These are phyloP conservation scores for Cutaneotrichosporon daszewskae DNA, from an alignment of 1,284 basidiomycete genomes.

Conservation along the genomic window DNA sequence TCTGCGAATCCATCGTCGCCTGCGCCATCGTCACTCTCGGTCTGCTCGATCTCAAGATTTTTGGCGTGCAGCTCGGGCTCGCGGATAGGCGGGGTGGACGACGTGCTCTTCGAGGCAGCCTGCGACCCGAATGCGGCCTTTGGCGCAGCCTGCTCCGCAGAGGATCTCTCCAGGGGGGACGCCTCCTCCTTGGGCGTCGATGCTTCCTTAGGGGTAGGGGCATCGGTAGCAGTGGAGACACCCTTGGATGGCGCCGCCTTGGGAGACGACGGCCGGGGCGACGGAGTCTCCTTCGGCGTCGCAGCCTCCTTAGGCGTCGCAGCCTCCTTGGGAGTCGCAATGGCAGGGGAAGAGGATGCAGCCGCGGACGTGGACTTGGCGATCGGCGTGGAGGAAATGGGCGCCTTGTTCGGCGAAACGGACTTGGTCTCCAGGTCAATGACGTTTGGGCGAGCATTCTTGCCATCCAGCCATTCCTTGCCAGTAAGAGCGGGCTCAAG, in stretches of 20 bases:
- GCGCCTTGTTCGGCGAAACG: slow-evolving; percentile 42
- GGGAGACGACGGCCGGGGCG: too few relatives aligned
- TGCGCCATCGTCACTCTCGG: slow-evolving; percentile 28
- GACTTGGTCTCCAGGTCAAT: slow-evolving; percentile 51
- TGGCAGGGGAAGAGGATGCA: not conserved
- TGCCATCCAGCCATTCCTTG: slow-evolving; percentile 79
- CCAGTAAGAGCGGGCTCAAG: slow-evolving; percentile 72
- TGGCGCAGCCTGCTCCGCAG: not conserved
- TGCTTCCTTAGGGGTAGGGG: too few relatives aligned
- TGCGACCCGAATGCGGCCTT: not conserved
- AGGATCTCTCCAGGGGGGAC: not conserved
- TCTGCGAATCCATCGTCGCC: not conserved
- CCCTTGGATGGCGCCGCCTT: slow-evolving; percentile 1
- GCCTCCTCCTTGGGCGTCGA: slow-evolving; percentile 1
- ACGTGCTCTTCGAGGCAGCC: not conserved
- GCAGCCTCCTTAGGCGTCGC: too few relatives aligned
- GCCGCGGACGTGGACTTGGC: slow-evolving; percentile 7
- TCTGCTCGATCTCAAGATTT: slow-evolving; percentile 39
- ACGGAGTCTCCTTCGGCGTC: too few relatives aligned
- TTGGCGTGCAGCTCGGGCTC: slow-evolving; percentile 24
- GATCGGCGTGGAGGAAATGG: slow-evolving; percentile 36
- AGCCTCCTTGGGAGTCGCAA: slow-evolving; percentile 5
- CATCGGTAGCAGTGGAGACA: too few relatives aligned
- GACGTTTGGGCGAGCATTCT: slow-evolving; percentile 64
- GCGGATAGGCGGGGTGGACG: slow-evolving; percentile 3